Percentiles rank a stretch among this genome's conserved stretches.
Evolutionary conservation across 441 rosid genomes (phyloP).

Genomic region (Jatropha podagrica): DNA sequence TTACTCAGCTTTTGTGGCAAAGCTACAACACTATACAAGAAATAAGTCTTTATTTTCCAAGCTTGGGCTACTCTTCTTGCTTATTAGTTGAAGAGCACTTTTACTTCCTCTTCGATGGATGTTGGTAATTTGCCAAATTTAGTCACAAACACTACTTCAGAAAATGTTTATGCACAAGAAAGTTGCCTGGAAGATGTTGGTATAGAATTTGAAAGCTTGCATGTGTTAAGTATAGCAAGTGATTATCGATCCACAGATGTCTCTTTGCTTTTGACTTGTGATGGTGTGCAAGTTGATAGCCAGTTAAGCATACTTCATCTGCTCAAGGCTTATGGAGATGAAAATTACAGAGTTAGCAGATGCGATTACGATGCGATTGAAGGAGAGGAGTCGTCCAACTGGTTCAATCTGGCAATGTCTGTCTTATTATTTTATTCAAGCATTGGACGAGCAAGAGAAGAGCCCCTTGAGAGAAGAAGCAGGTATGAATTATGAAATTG

Average conservation of each 20-base stretch:
- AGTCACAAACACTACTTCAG: not conserved
- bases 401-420: slow-evolving; percentile 31
- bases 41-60: slow-evolving; percentile 17
- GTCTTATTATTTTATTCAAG: slow-evolving; percentile 33
- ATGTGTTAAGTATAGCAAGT: not conserved
- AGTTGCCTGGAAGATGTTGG: not conserved
- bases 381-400: slow-evolving; percentile 29
- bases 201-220: not conserved
- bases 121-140: slow-evolving; percentile 8
- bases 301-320: slow-evolving; percentile 29
- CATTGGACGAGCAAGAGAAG: slow-evolving; percentile 22
- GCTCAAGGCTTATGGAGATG: slow-evolving; percentile 38
- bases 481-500: slow-evolving; percentile 30
- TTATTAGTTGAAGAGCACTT: slow-evolving; percentile 2
- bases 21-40: slow-evolving; percentile 14
- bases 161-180: too few species aligned
- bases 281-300: not conserved
- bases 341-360: slow-evolving; percentile 32
- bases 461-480: slow-evolving; percentile 31
- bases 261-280: not conserved
- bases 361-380: slow-evolving; percentile 21
- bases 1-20: slow-evolving; percentile 16
- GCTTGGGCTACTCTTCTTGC: not conserved
- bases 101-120: slow-evolving; percentile 18
- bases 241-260: not conserved